A percentile compares a stretch with the other conserved stretches of the same genome.
These are phyloP conservation scores for Penicillium digitatum DNA, from an alignment of 2,329 filamentous ascomycete genomes.

Conservation along the genomic window DNA sequence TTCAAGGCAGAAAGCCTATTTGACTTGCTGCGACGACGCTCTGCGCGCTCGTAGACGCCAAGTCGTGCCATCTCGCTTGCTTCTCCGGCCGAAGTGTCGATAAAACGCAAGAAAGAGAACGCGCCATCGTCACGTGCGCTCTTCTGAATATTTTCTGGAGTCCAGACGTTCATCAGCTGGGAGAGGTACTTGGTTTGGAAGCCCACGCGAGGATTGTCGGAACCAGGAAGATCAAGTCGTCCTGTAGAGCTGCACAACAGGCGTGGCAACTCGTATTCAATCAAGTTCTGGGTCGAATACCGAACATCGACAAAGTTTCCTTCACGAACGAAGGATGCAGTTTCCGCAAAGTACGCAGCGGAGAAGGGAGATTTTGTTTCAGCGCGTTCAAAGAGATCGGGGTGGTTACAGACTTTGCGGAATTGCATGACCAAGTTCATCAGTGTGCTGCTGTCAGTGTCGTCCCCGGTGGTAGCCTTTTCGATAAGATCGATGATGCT, in stretches of 20 bases:
- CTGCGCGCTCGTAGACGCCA: constrained; percentile 69
- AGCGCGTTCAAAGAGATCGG: constrained; percentile 91
- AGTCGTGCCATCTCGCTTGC: constrained; percentile 65
- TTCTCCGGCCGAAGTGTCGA: constrained; percentile 70
- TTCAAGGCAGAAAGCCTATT: constrained; percentile 64
- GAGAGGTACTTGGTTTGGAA: constrained; percentile 73
- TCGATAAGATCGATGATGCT: constrained; percentile 98
- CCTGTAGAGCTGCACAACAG: constrained; percentile 79
- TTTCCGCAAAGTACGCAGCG: constrained; percentile 85
- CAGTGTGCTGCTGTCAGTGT: constrained; percentile 88
- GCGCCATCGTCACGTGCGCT: constrained; percentile 59
- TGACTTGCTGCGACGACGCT: constrained; percentile 51
- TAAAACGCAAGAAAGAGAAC: constrained; percentile 89
- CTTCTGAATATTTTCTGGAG: constrained; percentile 68
- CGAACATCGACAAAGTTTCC: constrained; percentile 72
- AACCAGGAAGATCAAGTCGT: constrained; percentile 68
- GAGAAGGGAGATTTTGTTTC: constrained; percentile 85
- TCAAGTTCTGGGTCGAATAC: constrained; percentile 82
- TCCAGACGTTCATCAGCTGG: constrained; percentile 88
- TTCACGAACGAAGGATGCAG: constrained; percentile 89
- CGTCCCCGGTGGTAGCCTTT: constrained; percentile 89
- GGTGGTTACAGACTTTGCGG: constrained; percentile 98
- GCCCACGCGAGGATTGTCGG: constrained; percentile 69
- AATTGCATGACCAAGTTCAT: constrained; percentile 99
- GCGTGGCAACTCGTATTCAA: constrained; percentile 78